phyloP scores from a whole-genome alignment of 2,329 filamentous ascomycete species.

The Aspergillus cejpii region DNA sequence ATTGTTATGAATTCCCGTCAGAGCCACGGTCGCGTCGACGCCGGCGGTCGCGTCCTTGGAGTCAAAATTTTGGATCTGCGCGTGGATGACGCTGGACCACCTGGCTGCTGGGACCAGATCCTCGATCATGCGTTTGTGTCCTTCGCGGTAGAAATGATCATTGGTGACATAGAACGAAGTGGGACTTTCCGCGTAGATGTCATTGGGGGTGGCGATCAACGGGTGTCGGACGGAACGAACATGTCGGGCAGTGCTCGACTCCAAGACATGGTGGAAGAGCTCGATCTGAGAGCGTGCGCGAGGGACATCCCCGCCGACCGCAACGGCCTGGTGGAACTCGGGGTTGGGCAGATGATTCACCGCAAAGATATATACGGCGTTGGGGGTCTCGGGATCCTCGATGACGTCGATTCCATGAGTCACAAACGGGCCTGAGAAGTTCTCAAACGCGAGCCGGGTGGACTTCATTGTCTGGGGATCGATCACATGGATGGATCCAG shows the following conservation, averaged over 20 bases:
- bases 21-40: slow-evolving; percentile 42
- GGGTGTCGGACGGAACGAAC: slow-evolving; percentile 50
- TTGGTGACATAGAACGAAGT: slow-evolving; percentile 54
- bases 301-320: slow-evolving; percentile 20
- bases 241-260: slow-evolving; percentile 39
- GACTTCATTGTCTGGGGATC: slow-evolving; percentile 48
- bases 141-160: slow-evolving; percentile 51
- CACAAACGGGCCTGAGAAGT: slow-evolving; percentile 49
- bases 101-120: slow-evolving; percentile 37
- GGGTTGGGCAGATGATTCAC: slow-evolving; percentile 54
- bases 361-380: slow-evolving; percentile 53
- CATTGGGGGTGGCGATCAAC: slow-evolving; percentile 53
- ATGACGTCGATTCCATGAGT: slow-evolving; percentile 58
- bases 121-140: slow-evolving; percentile 45
- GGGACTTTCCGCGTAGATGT: slow-evolving; percentile 46
- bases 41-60: slow-evolving; percentile 26
- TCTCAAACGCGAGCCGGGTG: slow-evolving; percentile 44
- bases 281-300: slow-evolving; percentile 51
- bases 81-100: slow-evolving; percentile 49
- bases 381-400: slow-evolving; percentile 39
- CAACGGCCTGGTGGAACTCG: slow-evolving; percentile 24
- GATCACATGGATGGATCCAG: slow-evolving; percentile 44
- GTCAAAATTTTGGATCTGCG: slow-evolving; percentile 32
- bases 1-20: slow-evolving; percentile 46
- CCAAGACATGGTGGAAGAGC: slow-evolving; percentile 50